Percentiles rank a stretch among this genome's conserved stretches.
phyloP scores from a whole-genome alignment of 306 rosid genomes.

The Begonia fuchsioides region DNA sequence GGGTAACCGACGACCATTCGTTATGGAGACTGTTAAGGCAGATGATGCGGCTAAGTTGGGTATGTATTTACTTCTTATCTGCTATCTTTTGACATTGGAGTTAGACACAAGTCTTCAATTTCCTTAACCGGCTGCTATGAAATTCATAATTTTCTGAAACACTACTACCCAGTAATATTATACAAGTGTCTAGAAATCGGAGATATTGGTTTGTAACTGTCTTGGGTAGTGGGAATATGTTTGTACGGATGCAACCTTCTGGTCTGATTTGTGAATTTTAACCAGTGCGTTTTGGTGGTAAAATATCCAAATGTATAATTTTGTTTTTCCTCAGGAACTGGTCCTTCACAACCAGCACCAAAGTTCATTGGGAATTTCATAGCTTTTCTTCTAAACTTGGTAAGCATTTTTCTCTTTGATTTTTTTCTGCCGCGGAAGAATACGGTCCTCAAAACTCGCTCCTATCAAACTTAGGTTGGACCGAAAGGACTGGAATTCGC shows the following conservation, averaged over 20 bases:
- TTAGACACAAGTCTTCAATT: background rate
- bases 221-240: too few relatives aligned
- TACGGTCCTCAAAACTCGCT: constrained; percentile 10
- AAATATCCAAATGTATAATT: too few relatives aligned
- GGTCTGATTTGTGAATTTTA: too few relatives aligned
- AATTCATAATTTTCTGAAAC: background rate
- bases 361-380: constrained; percentile 65
- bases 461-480: constrained; percentile 44
- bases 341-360: constrained; percentile 91
- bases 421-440: background rate
- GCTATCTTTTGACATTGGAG: background rate
- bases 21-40: constrained; percentile 87
- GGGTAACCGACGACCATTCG: constrained; percentile 72
- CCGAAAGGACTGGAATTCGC: constrained; percentile 93
- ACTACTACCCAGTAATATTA: too few relatives aligned
- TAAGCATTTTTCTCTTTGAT: constrained; percentile 15
- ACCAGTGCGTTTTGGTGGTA: too few relatives aligned
- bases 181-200: too few relatives aligned
- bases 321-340: constrained; percentile 39
- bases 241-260: too few relatives aligned
- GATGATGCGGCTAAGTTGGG: constrained; percentile 89
- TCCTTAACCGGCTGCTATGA: background rate
- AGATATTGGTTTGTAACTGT: too few relatives aligned
- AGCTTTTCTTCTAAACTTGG: constrained; percentile 85
- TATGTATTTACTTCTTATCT: constrained; percentile 17